Evolutionary conservation across 2,329 filamentous ascomycete genomes (phyloP), one percentile per base, ranked within the genome.

Genomic region (Shiraia bambusicola): DNA sequence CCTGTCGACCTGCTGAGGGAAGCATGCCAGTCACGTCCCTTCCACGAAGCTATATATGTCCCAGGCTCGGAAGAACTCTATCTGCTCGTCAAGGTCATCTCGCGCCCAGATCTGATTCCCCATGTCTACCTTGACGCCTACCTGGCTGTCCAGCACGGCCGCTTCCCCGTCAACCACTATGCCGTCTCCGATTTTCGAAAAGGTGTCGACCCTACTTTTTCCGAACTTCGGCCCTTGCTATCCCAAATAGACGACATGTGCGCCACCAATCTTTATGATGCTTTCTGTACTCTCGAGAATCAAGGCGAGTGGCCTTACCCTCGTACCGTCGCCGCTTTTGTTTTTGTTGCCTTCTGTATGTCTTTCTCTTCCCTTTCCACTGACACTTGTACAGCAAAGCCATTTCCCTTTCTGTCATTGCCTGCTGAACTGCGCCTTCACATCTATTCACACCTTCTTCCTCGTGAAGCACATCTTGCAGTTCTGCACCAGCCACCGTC

Each of bases 401-500:
- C 53, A 2, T 61, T 62, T 27, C 44, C 56, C 2, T 54, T 63
- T 40, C 45, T 58, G 8, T 34, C 30, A 2, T 44, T 63, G 7
- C 58, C 58, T 1, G 43, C 54, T 16, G 58, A 63, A 35, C 49
- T 63, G 8, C 51, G 58, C 2, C 48, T 59, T 2, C 43, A 54
- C 2, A 28, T 58, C 0, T 62, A 59, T 33, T 48, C 50, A 1
- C 38, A 48, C 19, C 26, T 55, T 11, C 27, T 58, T 3, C 59
- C 57, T 10, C 45, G 45, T n/a, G 34, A 48, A 13, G 28, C 42
- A 8, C 45, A 47, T 13, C 31, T 55, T 14, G 11, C 40, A 14
- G 28, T 46, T 13, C 27, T 34, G 6, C 27, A 15, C 12, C 37
- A 25, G 19, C 40, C 28, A 8, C 15, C 24, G 12, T 28, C 26